A percentile compares a stretch with the other conserved stretches of the same genome.
phyloP scores from a whole-genome alignment of 2,329 filamentous ascomycete species.

The Verticillium tricorpus region DNA sequence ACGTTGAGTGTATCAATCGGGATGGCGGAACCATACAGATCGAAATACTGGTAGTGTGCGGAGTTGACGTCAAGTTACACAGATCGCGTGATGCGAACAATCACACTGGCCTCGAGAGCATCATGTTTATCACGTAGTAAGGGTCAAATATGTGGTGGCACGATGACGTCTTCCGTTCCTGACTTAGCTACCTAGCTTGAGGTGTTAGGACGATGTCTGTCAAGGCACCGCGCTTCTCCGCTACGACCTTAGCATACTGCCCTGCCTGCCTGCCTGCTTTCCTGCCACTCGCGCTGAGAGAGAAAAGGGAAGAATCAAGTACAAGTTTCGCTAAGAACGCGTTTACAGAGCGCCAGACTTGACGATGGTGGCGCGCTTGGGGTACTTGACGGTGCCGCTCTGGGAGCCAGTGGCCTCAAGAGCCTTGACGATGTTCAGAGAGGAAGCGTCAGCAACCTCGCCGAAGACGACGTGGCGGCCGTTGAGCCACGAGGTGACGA shows the following conservation, averaged over 20 bases:
- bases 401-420: conserved; percentile 56
- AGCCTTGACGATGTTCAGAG: conserved; percentile 51
- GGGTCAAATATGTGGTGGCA: not conserved
- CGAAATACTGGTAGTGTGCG: not conserved
- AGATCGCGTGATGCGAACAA: not conserved
- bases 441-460: conserved; percentile 54
- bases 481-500: conserved; percentile 81
- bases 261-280: not conserved
- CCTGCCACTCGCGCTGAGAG: not conserved
- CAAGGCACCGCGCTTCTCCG: not conserved
- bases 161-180: not conserved
- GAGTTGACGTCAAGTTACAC: not conserved
- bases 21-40: not conserved
- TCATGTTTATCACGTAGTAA: no score
- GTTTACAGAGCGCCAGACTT: conserved; percentile 45
- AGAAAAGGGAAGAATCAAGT: not conserved
- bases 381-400: conserved; percentile 51
- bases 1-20: not conserved
- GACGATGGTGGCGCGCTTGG: conserved; percentile 55
- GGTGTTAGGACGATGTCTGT: not conserved
- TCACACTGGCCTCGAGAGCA: no score
- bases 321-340: conserved; percentile 8
- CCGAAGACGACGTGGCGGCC: conserved; percentile 83
- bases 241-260: not conserved
- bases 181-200: not conserved